Percentiles rank a stretch among this genome's conserved stretches.
phyloP scores from a whole-genome alignment of 768 basidiomycete genomes.

The Collybia sordida region DNA sequence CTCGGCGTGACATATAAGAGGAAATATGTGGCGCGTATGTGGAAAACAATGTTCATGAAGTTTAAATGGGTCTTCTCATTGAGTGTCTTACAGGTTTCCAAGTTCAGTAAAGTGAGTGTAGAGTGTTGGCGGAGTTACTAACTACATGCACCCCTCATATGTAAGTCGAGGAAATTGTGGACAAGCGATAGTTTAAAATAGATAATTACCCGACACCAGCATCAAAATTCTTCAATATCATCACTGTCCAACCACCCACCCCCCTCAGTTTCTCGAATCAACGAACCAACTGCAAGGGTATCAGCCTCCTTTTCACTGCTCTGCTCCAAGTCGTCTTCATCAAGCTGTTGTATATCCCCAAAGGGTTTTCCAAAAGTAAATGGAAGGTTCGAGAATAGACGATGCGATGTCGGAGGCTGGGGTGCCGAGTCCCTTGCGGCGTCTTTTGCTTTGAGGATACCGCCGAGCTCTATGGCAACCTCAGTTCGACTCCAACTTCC shows the following conservation, averaged over 20 bases:
- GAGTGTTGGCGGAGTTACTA: not conserved
- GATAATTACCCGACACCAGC: too few relatives aligned
- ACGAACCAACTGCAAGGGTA: constrained; percentile 26
- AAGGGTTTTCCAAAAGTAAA: constrained; percentile 39
- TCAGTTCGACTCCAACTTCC: constrained; percentile 48
- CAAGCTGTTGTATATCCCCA: constrained; percentile 29
- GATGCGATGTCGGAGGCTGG: constrained; percentile 34
- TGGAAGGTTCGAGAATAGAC: constrained; percentile 50
- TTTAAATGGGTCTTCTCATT: not conserved
- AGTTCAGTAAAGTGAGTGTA: too few relatives aligned
- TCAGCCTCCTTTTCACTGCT: constrained; percentile 15
- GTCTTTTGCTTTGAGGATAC: constrained; percentile 53
- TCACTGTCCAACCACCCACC: constrained; percentile 58
- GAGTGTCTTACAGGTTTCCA: not conserved
- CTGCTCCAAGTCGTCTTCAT: constrained; percentile 30
- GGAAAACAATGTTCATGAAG: too few relatives aligned
- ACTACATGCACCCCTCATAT: not conserved
- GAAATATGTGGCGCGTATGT: too few relatives aligned
- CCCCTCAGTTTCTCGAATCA: constrained; percentile 25
- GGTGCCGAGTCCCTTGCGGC: constrained; percentile 11
- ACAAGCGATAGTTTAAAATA: not conserved
- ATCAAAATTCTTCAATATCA: constrained; percentile 56
- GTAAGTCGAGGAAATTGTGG: too few relatives aligned
- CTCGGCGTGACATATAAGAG: too few relatives aligned
- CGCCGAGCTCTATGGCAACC: constrained; percentile 60